Conservation (phyloP, 2,329 filamentous ascomycete genomes). For the Aspergillus oerlinghausenensis region DNA sequence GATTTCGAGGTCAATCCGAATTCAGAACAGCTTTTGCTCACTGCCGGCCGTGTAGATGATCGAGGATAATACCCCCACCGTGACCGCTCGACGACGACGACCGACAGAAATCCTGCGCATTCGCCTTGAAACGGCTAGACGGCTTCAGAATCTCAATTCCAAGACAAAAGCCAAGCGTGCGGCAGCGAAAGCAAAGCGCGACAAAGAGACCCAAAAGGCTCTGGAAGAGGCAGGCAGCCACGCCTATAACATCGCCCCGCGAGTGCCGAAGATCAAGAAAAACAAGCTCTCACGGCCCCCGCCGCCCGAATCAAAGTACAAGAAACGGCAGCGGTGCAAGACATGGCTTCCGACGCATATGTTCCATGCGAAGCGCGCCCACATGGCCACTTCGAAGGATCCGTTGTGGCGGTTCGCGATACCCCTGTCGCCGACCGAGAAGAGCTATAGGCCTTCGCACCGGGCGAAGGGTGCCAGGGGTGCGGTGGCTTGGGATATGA, state of each 20-base stretch:
- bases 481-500: conserved; percentile 85
- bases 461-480: conserved; percentile 71
- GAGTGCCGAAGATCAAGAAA: conserved; percentile 63
- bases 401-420: conserved; percentile 89
- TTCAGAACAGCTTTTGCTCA: not conserved
- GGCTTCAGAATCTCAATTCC: conserved; percentile 57
- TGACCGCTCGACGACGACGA: conserved; percentile 53
- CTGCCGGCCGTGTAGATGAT: conserved; percentile 57
- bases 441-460: conserved; percentile 84
- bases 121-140: conserved; percentile 71
- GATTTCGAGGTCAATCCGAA: not conserved
- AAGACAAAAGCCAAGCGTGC: conserved; percentile 39
- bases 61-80: conserved; percentile 85
- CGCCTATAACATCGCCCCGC: conserved; percentile 34
- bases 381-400: conserved; percentile 73
- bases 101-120: conserved; percentile 43
- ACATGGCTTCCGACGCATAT: conserved; percentile 93
- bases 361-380: conserved; percentile 88
- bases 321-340: conserved; percentile 81
- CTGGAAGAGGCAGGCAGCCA: conserved; percentile 26
- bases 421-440: conserved; percentile 79
- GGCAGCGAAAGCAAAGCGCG: conserved; percentile 42
- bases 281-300: conserved; percentile 63
- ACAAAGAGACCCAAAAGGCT: conserved; percentile 21
- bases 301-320: conserved; percentile 64